Conservation (phyloP, 345 rosid species). For the Ceriops zippeliana region DNA sequence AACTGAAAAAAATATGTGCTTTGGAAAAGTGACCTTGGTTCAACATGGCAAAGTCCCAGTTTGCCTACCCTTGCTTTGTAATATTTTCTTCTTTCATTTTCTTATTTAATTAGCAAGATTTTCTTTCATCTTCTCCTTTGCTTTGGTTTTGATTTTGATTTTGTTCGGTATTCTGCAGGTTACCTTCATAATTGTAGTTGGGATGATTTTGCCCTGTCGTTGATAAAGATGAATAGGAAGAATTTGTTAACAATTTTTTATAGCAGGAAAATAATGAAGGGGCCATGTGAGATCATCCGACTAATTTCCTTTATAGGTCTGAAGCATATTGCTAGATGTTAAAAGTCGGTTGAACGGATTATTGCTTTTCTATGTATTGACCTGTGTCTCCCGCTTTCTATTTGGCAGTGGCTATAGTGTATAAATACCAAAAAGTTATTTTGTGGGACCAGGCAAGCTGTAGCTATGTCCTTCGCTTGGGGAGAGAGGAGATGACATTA, state of each 20-base stretch:
- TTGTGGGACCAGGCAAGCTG: neutral
- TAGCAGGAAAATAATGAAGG: constrained; percentile 6
- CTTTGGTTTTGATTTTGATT: neutral
- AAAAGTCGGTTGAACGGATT: constrained; percentile 3
- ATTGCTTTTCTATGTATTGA: neutral
- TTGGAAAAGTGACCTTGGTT: constrained; percentile 9
- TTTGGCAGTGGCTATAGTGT: constrained; percentile 25
- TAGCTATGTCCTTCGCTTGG: neutral
- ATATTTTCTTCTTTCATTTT: neutral
- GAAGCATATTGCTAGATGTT: neutral
- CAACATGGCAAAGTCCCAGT: constrained; percentile 28
- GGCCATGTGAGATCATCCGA: neutral
- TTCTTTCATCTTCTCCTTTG: neutral
- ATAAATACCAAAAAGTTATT: constrained; percentile 10
- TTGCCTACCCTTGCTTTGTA: constrained; percentile 1
- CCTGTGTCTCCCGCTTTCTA: neutral
- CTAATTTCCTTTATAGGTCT: constrained; percentile 22
- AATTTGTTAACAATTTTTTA: constrained; percentile 14
- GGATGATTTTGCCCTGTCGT: constrained; percentile 8
- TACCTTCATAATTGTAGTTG: constrained; percentile 8
- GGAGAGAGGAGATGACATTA: neutral
- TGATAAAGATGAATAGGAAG: constrained; percentile 25
- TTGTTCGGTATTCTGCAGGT: constrained; percentile 18
- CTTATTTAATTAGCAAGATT: no score
- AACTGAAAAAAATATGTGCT: constrained; percentile 5